phyloP scores from a whole-genome alignment of 441 rosid genomes.

The Rhodomyrtus psidioides region DNA sequence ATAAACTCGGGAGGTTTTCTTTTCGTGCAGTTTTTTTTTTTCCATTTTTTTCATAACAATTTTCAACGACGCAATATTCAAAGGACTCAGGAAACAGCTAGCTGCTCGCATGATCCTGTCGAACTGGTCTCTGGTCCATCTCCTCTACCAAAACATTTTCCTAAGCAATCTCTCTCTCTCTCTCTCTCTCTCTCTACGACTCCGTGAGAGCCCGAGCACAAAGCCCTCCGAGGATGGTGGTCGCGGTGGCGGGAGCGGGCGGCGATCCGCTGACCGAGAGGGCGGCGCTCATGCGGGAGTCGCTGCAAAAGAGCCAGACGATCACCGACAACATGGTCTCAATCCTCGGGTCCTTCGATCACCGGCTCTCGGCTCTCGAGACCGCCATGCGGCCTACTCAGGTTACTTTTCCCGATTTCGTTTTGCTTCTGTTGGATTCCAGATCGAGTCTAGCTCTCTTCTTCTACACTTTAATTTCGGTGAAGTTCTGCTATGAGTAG shows the following conservation, averaged over 20 bases:
- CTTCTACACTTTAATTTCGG: background rate
- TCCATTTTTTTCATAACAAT: background rate
- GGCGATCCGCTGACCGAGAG: constrained; percentile 69
- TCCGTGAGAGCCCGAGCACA: background rate
- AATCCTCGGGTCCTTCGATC: constrained; percentile 90
- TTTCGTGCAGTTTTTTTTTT: background rate
- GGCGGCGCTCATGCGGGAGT: constrained; percentile 69
- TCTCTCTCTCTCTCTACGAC: background rate
- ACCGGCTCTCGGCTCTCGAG: constrained; percentile 95
- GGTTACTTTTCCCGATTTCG: constrained; percentile 26
- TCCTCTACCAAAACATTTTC: background rate
- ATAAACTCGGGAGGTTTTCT: background rate
- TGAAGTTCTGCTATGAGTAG: background rate
- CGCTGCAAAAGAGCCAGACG: constrained; percentile 77
- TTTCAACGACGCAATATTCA: background rate
- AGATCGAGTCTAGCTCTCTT: background rate
- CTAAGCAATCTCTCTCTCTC: background rate
- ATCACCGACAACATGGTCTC: constrained; percentile 82
- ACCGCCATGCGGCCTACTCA: constrained; percentile 99
- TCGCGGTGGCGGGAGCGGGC: constrained; percentile 20
- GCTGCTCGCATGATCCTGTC: background rate
- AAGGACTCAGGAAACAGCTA: background rate
- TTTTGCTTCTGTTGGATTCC: background rate
- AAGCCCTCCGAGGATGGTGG: constrained; percentile 21
- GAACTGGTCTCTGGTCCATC: background rate